Evolutionary conservation across 2,329 filamentous ascomycete species (phyloP), one percentile per base, ranked within the genome.

Genomic region (Cryphonectria japonica): DNA sequence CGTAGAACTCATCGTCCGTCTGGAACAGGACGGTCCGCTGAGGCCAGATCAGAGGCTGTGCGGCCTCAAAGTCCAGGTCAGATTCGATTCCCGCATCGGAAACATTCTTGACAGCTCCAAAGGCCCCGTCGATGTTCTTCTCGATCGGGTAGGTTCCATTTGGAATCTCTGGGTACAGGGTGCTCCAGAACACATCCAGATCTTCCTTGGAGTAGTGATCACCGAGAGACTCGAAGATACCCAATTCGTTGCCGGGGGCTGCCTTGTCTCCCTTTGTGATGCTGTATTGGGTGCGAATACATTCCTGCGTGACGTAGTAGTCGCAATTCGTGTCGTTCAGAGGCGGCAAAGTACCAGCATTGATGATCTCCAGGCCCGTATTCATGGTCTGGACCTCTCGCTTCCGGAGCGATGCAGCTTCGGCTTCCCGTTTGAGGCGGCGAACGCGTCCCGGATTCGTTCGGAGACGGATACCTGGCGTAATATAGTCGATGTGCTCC

Each of bases 401-500:
- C 67, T 71, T 74, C 29, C 63, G 26, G 14, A 73, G 57, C 22
- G 66, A 41, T 8, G 67, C 72, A 32, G 66, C 60, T n/a, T 72
- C 66, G 6, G 62, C 57, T 5, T 66, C 46, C n/a, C 71, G 66
- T 54, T 69, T 74, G 34, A 72, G 66, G 22, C 69, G 67, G 26
- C 59, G 64, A 7, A 71, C 66, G 6, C 59, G 69, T 16, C 71
- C 71, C 2, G 71, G 67, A 61, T 72, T 66, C 1, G 70, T 74
- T 73, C 78, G 77, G n/a, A 87, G 79, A 72, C 84, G 84, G 72
- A 86, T 81, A 4, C 85, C 85, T 0, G 86, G 86, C 5, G 83
- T 87, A 60, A 88, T 83, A 75, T 86, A 87, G 76, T 87, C 85
- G 68, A 88, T 80, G 69, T 87, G 84, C 26, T 80, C 73, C 66